Base-by-base conservation (phyloP, 176 grass and related monocot genomes). In the Saccharum spontaneum region DNA sequence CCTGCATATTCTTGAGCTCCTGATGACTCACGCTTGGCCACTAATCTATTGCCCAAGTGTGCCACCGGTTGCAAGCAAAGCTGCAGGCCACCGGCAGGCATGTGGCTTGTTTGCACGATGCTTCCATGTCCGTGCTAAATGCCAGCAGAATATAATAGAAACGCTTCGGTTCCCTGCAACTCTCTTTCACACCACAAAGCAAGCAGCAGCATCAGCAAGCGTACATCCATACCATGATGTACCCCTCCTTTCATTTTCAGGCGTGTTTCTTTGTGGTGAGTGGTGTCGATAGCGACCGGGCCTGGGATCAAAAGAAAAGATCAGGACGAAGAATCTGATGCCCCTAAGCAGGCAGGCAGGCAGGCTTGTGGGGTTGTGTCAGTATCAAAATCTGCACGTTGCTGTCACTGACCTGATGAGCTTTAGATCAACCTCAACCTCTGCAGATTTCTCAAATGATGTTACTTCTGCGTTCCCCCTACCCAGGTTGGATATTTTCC, bases 261-360 rank as follows among this genome's bases (percentile, higher is more conserved):
- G 55, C 14, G 8, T 82, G 4, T 68, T 59, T 76, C 31, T 57
- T 33, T 82, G 39, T 70, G 64, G 64, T 20, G 12, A 68, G 37
- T 16, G 71, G 37, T 77, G 49, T 63, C 69, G 79, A 88, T 23
- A 48, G 45, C 50, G 79, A 87, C 79, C 59, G 59, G 55, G n/a
- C 20, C 13, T 57, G 17, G 36, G 79, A 87, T 48, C 43, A 57
- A 46, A 69, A 82, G 45, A 71, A 38, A 77, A 87, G 63, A 71
- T 77, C 79, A 88, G 79, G 64, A 39, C 75, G 72, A 71, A 70
- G 73, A 83, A 83, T 83, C 72, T 77, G 79, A 83, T 88, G 40
- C 73, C 65, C 10, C 26, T 37, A 38, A 52, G 68, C 7, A 61
- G 37, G 63, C 9, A 65, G 37, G 71, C 9, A 49, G 73, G 20